Percentiles rank a stretch among this genome's conserved stretches.
Evolutionary conservation across 2,329 filamentous ascomycete species (phyloP).

Genomic region (Arthroderma sp.): DNA sequence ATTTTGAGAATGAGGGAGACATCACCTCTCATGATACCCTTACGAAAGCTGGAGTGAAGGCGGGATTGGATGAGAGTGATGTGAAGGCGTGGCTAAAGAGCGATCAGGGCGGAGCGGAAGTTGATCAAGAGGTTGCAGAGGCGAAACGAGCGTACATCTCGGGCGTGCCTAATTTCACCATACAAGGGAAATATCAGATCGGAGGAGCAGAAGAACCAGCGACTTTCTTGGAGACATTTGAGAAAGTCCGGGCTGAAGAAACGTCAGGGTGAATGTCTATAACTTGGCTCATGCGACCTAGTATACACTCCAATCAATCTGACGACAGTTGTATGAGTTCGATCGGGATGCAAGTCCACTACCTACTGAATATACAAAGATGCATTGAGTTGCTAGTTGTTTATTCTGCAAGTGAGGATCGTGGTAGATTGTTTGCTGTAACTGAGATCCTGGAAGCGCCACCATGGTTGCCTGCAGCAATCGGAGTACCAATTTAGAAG

Average conservation of each 20-base stretch:
- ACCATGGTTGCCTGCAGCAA: neutral
- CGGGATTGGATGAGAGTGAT: constrained; percentile 38
- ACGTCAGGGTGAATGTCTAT: neutral
- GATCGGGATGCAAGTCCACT: too few species aligned
- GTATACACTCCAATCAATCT: too few species aligned
- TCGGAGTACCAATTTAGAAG: neutral
- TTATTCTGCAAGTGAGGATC: too few species aligned
- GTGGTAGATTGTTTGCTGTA: too few species aligned
- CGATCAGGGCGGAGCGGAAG: constrained; percentile 45
- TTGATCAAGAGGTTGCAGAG: constrained; percentile 45
- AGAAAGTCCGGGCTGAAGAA: constrained; percentile 42
- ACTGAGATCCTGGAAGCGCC: too few species aligned
- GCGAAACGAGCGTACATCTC: constrained; percentile 45
- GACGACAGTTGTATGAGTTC: too few species aligned
- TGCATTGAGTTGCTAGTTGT: too few species aligned
- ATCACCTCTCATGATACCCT: constrained; percentile 48
- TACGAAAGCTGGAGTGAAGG: constrained; percentile 36
- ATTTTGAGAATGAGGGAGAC: constrained; percentile 54
- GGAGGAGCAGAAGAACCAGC: constrained; percentile 60
- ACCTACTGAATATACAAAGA: too few species aligned
- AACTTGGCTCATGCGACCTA: too few species aligned
- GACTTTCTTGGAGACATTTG: constrained; percentile 55
- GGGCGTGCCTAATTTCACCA: constrained; percentile 64
- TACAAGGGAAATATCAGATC: constrained; percentile 56
- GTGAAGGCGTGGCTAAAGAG: constrained; percentile 44